These are phyloP conservation scores for Pisolithus thermaeus DNA, from an alignment of 1,284 basidiomycete species.

Conservation along the genomic window DNA sequence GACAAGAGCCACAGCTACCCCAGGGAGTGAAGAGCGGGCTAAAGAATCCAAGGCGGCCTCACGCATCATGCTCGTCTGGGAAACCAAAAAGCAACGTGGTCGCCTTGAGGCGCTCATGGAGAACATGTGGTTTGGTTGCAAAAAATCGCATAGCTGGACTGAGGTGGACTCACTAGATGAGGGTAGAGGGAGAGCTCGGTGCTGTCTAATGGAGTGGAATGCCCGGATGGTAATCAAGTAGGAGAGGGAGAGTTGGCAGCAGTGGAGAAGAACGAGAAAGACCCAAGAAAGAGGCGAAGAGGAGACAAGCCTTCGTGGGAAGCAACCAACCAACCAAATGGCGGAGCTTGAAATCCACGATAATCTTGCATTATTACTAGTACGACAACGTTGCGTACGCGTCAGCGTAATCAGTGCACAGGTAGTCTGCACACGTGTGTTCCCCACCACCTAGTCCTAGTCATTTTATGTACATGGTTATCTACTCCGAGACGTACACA, in stretches of 20 bases:
- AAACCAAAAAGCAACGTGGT: constrained; percentile 21
- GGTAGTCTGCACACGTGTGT: background rate
- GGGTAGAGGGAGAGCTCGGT: constrained; percentile 5
- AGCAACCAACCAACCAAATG: constrained; percentile 21
- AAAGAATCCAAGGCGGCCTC: background rate
- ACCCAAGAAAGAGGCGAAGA: constrained; percentile 24
- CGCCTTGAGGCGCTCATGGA: constrained; percentile 21
- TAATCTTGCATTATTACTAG: constrained; percentile 4
- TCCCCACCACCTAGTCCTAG: too few species aligned
- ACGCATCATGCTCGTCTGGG: constrained; percentile 3
- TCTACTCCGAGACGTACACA: too few species aligned
- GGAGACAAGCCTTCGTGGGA: constrained; percentile 27
- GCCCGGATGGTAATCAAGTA: constrained; percentile 13
- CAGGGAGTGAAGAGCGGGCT: constrained; percentile 6
- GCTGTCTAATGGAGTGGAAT: background rate
- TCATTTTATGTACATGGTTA: too few species aligned
- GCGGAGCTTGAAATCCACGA: constrained; percentile 24
- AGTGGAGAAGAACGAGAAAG: constrained; percentile 28
- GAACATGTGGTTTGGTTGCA: constrained; percentile 1
- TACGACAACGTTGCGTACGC: background rate
- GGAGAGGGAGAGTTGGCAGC: constrained; percentile 13
- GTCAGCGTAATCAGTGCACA: background rate
- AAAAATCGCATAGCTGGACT: constrained; percentile 4
- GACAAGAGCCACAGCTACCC: constrained; percentile 2
- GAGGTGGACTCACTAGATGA: constrained; percentile 21